Percentiles rank a stretch among this genome's conserved stretches.
These are phyloP conservation scores for Cercophora scortea DNA, from an alignment of 495 filamentous ascomycete genomes.

Conservation along the genomic window DNA sequence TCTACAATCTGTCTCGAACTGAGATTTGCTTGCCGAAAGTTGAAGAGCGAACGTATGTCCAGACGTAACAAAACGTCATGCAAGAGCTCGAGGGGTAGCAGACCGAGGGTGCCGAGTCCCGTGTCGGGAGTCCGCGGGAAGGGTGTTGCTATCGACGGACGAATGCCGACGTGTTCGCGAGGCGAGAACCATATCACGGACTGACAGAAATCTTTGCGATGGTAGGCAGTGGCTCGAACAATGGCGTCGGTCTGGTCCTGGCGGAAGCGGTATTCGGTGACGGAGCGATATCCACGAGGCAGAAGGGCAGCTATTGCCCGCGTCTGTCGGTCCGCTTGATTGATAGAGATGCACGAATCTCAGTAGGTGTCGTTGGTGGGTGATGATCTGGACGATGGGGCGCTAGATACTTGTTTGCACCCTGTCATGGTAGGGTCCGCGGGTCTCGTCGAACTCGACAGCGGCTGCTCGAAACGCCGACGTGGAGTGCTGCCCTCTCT, in stretches of 20 bases:
- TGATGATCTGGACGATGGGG: slow-evolving; percentile 3
- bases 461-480: too few relatives aligned
- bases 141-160: slow-evolving; percentile 23
- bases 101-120: slow-evolving; percentile 25
- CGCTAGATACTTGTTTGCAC: background rate
- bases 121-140: slow-evolving; percentile 19
- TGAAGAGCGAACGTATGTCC: slow-evolving; percentile 32
- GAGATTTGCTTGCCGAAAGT: slow-evolving; percentile 31
- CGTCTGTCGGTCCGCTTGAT: slow-evolving; percentile 2
- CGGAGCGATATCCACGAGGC: slow-evolving; percentile 13
- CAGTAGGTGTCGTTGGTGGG: slow-evolving; percentile 4
- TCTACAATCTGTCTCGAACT: slow-evolving; percentile 26
- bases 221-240: slow-evolving; percentile 19
- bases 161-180: slow-evolving; percentile 15
- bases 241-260: slow-evolving; percentile 18
- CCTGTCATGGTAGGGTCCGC: too few relatives aligned
- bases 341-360: slow-evolving; percentile 2
- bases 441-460: too few relatives aligned
- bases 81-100: slow-evolving; percentile 31
- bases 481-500: too few relatives aligned
- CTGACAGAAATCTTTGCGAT: slow-evolving; percentile 25
- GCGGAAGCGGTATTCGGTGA: slow-evolving; percentile 15
- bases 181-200: slow-evolving; percentile 30
- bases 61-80: slow-evolving; percentile 23
- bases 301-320: slow-evolving; percentile 11